These are phyloP conservation scores for Osmozyma mogii DNA, from an alignment of 805 yeast genomes.

Conservation along the genomic window DNA sequence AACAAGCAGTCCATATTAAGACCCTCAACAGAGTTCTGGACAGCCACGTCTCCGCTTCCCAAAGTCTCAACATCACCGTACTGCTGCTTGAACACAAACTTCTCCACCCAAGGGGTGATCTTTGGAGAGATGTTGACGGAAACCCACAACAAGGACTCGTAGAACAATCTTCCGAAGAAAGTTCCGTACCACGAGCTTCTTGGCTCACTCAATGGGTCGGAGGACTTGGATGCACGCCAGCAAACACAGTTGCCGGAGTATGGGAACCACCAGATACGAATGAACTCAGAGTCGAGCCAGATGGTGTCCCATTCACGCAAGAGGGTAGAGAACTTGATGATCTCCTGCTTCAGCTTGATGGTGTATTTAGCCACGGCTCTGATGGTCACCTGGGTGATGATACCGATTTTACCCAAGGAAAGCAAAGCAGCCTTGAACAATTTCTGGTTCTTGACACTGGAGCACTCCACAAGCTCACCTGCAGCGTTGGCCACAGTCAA, in stretches of 20 bases:
- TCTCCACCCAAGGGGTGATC: constrained; percentile 78
- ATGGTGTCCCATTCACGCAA: constrained; percentile 65
- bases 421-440: constrained; percentile 76
- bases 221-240: constrained; percentile 83
- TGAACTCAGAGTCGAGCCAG: constrained; percentile 87
- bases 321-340: constrained; percentile 68
- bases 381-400: constrained; percentile 77
- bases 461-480: constrained; percentile 65
- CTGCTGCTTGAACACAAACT: constrained; percentile 77
- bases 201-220: constrained; percentile 54
- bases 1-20: constrained; percentile 93
- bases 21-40: constrained; percentile 77
- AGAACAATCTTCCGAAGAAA: constrained; percentile 64
- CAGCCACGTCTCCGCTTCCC: constrained; percentile 55
- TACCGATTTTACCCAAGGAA: constrained; percentile 87
- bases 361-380: constrained; percentile 81
- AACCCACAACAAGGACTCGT: constrained; percentile 72
- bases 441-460: constrained; percentile 53
- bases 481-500: constrained; percentile 65
- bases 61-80: constrained; percentile 68
- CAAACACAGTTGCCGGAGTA: constrained; percentile 77
- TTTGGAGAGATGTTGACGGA: constrained; percentile 68
- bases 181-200: constrained; percentile 84
- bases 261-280: constrained; percentile 97
- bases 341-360: constrained; percentile 72